Evolutionary conservation across 352 stramenopile species (phyloP).

Genomic region (Phytopythium litorale): DNA sequence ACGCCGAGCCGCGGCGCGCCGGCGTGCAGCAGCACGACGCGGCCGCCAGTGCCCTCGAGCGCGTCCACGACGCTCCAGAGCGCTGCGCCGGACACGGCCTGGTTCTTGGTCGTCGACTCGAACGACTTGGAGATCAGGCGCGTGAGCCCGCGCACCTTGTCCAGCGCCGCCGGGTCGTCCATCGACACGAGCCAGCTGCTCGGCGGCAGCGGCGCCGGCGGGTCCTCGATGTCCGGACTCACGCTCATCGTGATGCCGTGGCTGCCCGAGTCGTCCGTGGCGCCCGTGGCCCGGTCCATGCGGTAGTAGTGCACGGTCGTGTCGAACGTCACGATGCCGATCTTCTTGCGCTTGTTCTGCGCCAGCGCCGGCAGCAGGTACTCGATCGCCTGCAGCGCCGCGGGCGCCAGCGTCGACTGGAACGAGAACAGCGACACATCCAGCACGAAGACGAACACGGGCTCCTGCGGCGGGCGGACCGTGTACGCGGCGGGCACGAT

Average conservation of each 20-base stretch:
- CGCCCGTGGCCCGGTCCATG: constrained; percentile 49
- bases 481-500: constrained; percentile 81
- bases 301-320: constrained; percentile 83
- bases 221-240: constrained; percentile 80
- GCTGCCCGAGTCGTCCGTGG: constrained; percentile 13
- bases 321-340: constrained; percentile 89
- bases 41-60: constrained; percentile 51
- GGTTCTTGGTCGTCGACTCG: constrained; percentile 69
- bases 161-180: constrained; percentile 62
- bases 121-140: constrained; percentile 72
- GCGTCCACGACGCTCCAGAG: constrained; percentile 78
- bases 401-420: constrained; percentile 60
- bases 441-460: constrained; percentile 86
- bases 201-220: constrained; percentile 61
- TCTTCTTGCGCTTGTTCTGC: constrained; percentile 82
- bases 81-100: constrained; percentile 69
- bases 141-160: constrained; percentile 65
- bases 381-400: constrained; percentile 69
- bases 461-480: constrained; percentile 73
- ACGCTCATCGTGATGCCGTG: constrained; percentile 71
- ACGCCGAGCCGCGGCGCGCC: constrained; percentile 70
- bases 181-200: constrained; percentile 82
- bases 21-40: constrained; percentile 73
- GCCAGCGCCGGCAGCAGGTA: constrained; percentile 72
- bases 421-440: constrained; percentile 86